These are phyloP conservation scores for Liquidambar formosana DNA, from an alignment of 164 flowering plant genomes.

Conservation along the genomic window DNA sequence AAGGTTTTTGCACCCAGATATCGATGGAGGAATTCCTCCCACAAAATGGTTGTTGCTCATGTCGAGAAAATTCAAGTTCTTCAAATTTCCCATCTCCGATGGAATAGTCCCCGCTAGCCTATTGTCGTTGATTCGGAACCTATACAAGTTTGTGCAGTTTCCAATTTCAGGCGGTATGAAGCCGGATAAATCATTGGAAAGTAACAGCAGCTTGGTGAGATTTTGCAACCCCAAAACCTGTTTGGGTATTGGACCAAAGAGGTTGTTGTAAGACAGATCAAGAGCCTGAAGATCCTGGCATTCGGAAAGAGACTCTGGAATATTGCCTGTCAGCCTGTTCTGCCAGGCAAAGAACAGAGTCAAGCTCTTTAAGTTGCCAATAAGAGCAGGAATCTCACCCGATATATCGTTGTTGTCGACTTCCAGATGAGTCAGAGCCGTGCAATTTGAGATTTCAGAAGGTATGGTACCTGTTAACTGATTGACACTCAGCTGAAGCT, in stretches of 20 bases:
- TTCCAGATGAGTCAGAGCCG: slow-evolving; percentile 64
- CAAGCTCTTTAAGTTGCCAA: slow-evolving; percentile 64
- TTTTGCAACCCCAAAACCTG: slow-evolving; percentile 63
- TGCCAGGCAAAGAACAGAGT: slow-evolving; percentile 84
- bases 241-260: slow-evolving; percentile 68
- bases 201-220: slow-evolving; percentile 77
- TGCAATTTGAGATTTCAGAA: slow-evolving; percentile 57
- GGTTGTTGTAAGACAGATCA: slow-evolving; percentile 80
- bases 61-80: slow-evolving; percentile 69
- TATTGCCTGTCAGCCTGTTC: slow-evolving; percentile 68
- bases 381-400: slow-evolving; percentile 69
- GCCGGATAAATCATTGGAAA: slow-evolving; percentile 81
- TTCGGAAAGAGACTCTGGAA: slow-evolving; percentile 66
- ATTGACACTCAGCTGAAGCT: slow-evolving; percentile 77
- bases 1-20: slow-evolving; percentile 60
- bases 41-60: slow-evolving; percentile 62
- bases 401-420: slow-evolving; percentile 78
- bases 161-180: slow-evolving; percentile 87
- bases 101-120: slow-evolving; percentile 75
- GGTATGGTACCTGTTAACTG: slow-evolving; percentile 79
- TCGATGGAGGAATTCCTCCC: slow-evolving; percentile 67
- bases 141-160: slow-evolving; percentile 65
- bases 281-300: slow-evolving; percentile 80
- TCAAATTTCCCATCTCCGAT: slow-evolving; percentile 71
- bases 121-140: slow-evolving; percentile 62